These are phyloP conservation scores for Setaria italica DNA, from an alignment of 202 grass and related monocot species.

Conservation along the genomic window DNA sequence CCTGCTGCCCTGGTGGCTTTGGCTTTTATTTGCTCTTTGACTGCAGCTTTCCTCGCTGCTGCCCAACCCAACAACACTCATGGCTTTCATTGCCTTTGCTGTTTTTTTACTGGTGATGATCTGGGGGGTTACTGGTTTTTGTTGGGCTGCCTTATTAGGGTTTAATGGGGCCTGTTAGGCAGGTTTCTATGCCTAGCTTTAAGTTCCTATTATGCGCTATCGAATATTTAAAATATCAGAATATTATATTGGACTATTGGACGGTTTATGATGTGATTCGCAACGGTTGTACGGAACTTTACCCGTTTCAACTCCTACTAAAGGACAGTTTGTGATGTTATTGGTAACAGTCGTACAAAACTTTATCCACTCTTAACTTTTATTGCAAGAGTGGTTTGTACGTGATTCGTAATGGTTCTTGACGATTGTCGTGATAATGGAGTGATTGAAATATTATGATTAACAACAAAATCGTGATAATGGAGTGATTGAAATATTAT, in stretches of 20 bases:
- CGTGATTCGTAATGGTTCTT: background rate
- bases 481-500: background rate
- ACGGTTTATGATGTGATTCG: background rate
- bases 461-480: background rate
- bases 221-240: background rate
- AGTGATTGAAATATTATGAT: background rate
- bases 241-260: background rate
- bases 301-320: background rate
- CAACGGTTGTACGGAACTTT: background rate
- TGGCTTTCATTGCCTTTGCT: slow-evolving; percentile 12
- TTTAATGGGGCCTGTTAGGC: background rate
- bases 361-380: background rate
- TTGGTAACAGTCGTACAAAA: background rate
- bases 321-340: background rate
- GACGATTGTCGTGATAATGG: background rate
- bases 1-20: slow-evolving; percentile 29
- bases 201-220: background rate
- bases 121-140: background rate
- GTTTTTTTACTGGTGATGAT: background rate
- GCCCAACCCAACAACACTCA: background rate
- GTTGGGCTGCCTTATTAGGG: slow-evolving; percentile 11
- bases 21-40: slow-evolving; percentile 49
- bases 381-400: background rate
- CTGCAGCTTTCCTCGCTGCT: slow-evolving; percentile 32
- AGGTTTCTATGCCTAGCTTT: background rate